A percentile compares a stretch with the other conserved stretches of the same genome.
phyloP scores from a whole-genome alignment of 2,329 filamentous ascomycete species.

The Ceratocystis alfenasii region DNA sequence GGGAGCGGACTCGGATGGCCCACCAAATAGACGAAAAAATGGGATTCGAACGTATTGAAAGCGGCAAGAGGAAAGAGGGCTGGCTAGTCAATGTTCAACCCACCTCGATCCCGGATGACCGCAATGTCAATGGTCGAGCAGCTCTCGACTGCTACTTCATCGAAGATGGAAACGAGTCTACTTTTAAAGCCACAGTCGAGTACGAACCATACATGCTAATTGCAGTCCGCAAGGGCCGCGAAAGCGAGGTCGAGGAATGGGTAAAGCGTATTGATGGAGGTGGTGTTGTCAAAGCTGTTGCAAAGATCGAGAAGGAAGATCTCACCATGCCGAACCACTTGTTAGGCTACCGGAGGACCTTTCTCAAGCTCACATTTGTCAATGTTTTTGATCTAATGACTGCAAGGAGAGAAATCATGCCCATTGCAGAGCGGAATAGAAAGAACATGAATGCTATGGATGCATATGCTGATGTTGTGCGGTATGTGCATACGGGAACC shows the following conservation, averaged over 20 bases:
- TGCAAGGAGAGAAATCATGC: slow-evolving; percentile 73
- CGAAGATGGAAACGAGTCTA: slow-evolving; percentile 56
- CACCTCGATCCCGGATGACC: slow-evolving; percentile 75
- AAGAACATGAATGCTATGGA: slow-evolving; percentile 96
- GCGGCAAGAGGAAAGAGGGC: slow-evolving; percentile 66
- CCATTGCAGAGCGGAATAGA: slow-evolving; percentile 90
- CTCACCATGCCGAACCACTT: slow-evolving; percentile 91
- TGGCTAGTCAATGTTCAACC: slow-evolving; percentile 96
- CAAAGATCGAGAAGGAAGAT: slow-evolving; percentile 80
- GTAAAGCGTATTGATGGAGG: slow-evolving; percentile 64
- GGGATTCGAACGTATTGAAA: slow-evolving; percentile 86
- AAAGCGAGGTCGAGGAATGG: slow-evolving; percentile 95
- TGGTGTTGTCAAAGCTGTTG: slow-evolving; percentile 67
- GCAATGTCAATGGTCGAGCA: slow-evolving; percentile 69
- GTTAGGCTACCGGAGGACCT: slow-evolving; percentile 77
- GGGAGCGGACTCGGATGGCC: slow-evolving; percentile 71
- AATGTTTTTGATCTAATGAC: slow-evolving; percentile 79
- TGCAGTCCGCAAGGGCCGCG: slow-evolving; percentile 74
- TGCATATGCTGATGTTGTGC: slow-evolving; percentile 91
- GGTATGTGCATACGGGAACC: slow-evolving; percentile 40
- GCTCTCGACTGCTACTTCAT: slow-evolving; percentile 97
- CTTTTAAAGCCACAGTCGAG: slow-evolving; percentile 91
- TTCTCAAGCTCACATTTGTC: slow-evolving; percentile 73
- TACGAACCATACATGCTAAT: slow-evolving; percentile 96
- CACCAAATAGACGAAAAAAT: slow-evolving; percentile 88